Evolutionary conservation across 768 basidiomycete genomes (phyloP), one percentile per base, ranked within the genome.

Genomic region (Clitopilus passeckerianus): DNA sequence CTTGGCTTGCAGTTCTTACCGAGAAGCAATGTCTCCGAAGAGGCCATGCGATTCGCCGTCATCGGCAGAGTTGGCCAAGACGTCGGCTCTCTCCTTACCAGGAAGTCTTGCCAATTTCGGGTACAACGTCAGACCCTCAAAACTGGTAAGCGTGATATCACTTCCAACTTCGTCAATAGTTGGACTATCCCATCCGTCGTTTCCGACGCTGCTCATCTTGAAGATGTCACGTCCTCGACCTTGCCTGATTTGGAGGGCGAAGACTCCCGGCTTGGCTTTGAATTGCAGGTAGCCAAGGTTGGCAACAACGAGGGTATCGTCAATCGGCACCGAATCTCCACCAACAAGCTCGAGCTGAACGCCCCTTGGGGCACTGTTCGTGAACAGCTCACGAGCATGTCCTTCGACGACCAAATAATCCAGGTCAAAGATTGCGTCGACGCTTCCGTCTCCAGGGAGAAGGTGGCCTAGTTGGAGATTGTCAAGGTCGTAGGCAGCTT

Each of bases 231-330:
- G 78, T 5, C 93, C 92, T 18, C 88, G 79, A 0, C 96, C 95
- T 33, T 85, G 79, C 0, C 95, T 83, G 57, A 98, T 94, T 63
- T 87, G 86, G 0, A 98, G 78, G 52, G 80, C 77, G 76, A 90
- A 95, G 0, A 91, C 86, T 1, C 97, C 97, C 0, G 97, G 97
- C 57, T 83, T 90, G 1, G 91, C 89, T 70, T 93, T 94, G 77
- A 98, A 95, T 69, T 99, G 97, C 57, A 98, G 75, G 72, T 99
- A 99, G 1, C 97, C 97, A 5, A 98, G 77, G 69, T 98, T 99
- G 5, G 90, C 93, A 57, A 97, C 92, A 37, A 98, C 88, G 59
- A 87, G 90, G 0, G 97, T 98, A 65, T 97, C 95, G 6, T 90
- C 92, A 14, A 95, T 77, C 5, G 80, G 74, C 1, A 66, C 67